Evolutionary conservation across 2,329 filamentous ascomycete species (phyloP), one percentile per base, ranked within the genome.

Genomic region (Talaromyces sp.): DNA sequence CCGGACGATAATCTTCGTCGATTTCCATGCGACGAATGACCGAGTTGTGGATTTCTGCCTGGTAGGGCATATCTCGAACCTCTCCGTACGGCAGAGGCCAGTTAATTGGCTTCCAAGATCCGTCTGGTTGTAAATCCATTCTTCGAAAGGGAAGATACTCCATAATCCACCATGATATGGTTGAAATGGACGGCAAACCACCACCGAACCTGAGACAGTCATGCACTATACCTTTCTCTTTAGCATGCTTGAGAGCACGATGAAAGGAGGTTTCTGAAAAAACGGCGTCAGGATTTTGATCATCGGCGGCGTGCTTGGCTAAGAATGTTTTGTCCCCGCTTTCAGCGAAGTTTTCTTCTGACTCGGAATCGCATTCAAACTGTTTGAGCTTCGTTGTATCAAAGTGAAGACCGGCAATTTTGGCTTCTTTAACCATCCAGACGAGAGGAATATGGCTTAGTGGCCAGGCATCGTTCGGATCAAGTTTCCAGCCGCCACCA

Each of bases 41-140:
- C 8, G 85, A 88, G 36, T 84, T 83, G 66, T 93, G 90, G 1
- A 92, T 81, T 17, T 85, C 78, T 0, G 85, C 88, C 52, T 86
- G 79, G 11, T 83, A 75, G 0, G 89, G 89, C 1, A 92, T 85
- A 66, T 92, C 89, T 19, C 90, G 82, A 0, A 85, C 83, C 72
- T 92, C 89, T 2, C 90, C 90, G 10, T 85, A 82, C 0, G 89
- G 89, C 3, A 91, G 76, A 0, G 90, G 90, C 88, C 88, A 92
- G 6, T 85, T 79, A 65, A 92, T 91, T 0, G 88, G 85, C 72
- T 84, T 86, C 90, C 90, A 92, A 4, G 61, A 62, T 53, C 66
- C 67, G 55, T 70, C 65, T 0, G 78, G 60, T 63, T 85, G 84
- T 3, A 92, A 76, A 65, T 92, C 89, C 87, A 92, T 91, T 36